Evolutionary conservation across 2,329 filamentous ascomycete species (phyloP).

Genomic region (Ramularia collo-cygni): DNA sequence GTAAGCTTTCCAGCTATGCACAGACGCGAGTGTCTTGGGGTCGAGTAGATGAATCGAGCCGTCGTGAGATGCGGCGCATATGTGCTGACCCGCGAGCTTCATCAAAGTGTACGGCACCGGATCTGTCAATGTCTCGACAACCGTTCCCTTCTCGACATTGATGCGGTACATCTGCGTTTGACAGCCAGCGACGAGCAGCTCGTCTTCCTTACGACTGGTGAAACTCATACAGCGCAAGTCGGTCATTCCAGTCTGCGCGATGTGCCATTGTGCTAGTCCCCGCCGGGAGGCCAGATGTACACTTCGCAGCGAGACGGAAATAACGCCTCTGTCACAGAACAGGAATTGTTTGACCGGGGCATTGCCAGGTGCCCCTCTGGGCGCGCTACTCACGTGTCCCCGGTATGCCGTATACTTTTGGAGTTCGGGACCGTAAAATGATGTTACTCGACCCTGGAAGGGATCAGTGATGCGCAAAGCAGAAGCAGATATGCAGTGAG

Average conservation of each 20-base stretch:
- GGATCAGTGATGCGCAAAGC: too few species aligned
- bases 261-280: conserved; percentile 81
- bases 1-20: conserved; percentile 88
- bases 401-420: conserved; percentile 87
- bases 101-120: conserved; percentile 74
- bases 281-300: conserved; percentile 83
- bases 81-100: conserved; percentile 76
- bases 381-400: conserved; percentile 54
- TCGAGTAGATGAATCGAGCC: conserved; percentile 85
- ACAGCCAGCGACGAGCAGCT: conserved; percentile 80
- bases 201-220: conserved; percentile 73
- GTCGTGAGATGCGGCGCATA: conserved; percentile 80
- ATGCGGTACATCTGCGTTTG: conserved; percentile 79
- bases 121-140: conserved; percentile 32
- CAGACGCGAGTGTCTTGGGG: conserved; percentile 64
- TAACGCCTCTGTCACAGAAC: conserved; percentile 83
- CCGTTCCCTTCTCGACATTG: conserved; percentile 51
- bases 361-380: conserved; percentile 41
- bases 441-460: conserved; percentile 72
- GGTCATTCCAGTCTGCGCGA: conserved; percentile 70
- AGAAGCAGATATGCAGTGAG: background rate
- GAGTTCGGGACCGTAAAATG: conserved; percentile 79
- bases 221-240: conserved; percentile 94
- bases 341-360: conserved; percentile 81
- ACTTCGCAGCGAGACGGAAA: conserved; percentile 74